Evolutionary conservation across 1,284 basidiomycete species (phyloP).

Genomic region (Trametes versicolor): DNA sequence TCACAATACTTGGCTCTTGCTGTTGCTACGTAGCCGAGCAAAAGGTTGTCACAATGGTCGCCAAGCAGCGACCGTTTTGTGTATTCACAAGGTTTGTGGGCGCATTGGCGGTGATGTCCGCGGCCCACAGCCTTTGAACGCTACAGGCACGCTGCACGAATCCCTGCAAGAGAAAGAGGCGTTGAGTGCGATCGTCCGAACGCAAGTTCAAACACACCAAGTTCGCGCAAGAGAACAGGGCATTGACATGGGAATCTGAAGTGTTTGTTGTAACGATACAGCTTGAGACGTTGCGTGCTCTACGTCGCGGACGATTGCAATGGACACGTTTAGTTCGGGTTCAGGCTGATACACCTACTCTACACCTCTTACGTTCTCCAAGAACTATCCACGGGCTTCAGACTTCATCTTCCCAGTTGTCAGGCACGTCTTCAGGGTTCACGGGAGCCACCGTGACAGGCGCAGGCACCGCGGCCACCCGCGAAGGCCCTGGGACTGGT

Average conservation of each 20-base stretch:
- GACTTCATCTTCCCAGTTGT: conserved; percentile 64
- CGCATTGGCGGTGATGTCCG: too few relatives aligned
- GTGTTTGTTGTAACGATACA: conserved; percentile 20
- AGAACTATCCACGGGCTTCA: conserved; percentile 43
- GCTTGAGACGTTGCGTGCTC: conserved; percentile 1
- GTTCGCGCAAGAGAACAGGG: neutral
- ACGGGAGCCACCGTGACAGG: conserved; percentile 4
- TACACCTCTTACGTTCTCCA: neutral
- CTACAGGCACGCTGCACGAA: neutral
- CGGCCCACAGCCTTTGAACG: neutral
- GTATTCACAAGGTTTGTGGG: neutral
- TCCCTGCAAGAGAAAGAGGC: neutral
- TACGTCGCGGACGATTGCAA: neutral
- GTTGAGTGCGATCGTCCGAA: neutral
- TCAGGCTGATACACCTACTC: conserved; percentile 11
- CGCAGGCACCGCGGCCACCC: conserved; percentile 9
- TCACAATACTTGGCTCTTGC: neutral
- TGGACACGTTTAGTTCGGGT: neutral
- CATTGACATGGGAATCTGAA: neutral
- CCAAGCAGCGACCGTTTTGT: neutral
- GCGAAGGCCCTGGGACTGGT: conserved; percentile 25
- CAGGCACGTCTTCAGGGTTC: conserved; percentile 49
- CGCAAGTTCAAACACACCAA: neutral
- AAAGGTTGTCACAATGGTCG: conserved; percentile 5
- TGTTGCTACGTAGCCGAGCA: neutral